Base-by-base conservation (phyloP, 331 rosid species). In the Erythrophleum ivorense region DNA sequence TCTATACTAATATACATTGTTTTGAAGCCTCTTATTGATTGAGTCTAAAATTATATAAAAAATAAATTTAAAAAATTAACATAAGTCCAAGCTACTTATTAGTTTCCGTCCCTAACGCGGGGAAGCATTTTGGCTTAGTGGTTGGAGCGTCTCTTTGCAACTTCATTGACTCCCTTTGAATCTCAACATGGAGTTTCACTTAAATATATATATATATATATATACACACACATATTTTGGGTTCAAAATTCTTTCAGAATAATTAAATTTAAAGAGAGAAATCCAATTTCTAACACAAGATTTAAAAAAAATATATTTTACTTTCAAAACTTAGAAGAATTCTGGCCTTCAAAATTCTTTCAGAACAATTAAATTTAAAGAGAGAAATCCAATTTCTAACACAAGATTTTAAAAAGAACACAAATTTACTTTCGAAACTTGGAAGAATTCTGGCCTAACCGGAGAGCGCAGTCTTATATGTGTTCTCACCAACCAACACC, bases 401-500 rank as follows among this genome's bases (percentile, higher is more conserved):
- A 58, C 2, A 46, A 33, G 63, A 16, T n/a, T 29, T 24, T 24
- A 24, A 83, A 78, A 64, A 18, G 53, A 31, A 13, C 13, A 63
- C 13, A 2, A 63, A 29, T 24, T 24, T 13, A 62, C 4, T 3
- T 18, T 31, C 43, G 31, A 62, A 31, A 31, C 43, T 62, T 3
- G 18, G 29, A 12, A 13, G 11, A 31, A 29, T 11, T 60, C 38
- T 60, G 66, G 66, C 29, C 29, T 60, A 38, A 60, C 68, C 6
- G 55, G 16, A 66, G 31, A 73, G 75, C 29, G 18, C 15, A 1
- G 43, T 55, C 16, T 71, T 3, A 9, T n/a, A 60, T 66, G 55
- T 73, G 76, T 85, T 87, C 92, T 66, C 55, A 89, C 89, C 94
- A 66, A 88, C 91, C 84, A 70, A 29, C 71, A 85, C 86, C 91